Evolutionary conservation across 1,284 basidiomycete genomes (phyloP).

Genomic region (Puccinia sorghi): DNA sequence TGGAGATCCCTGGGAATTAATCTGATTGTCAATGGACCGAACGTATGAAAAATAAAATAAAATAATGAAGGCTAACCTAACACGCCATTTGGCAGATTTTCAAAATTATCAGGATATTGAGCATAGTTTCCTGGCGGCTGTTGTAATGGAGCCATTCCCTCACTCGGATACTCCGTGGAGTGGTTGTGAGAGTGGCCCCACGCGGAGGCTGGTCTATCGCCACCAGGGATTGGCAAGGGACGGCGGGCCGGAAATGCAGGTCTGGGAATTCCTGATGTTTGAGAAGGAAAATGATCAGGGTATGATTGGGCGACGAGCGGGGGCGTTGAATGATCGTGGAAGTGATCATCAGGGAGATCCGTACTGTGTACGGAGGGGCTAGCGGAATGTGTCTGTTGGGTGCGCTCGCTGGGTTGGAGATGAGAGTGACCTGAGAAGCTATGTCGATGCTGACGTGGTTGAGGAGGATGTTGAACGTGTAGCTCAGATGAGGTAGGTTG

Average conservation of each 20-base stretch:
- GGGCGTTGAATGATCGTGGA: constrained; percentile 11
- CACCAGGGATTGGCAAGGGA: constrained; percentile 39
- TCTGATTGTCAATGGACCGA: constrained; percentile 2
- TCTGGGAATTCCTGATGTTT: constrained; percentile 9
- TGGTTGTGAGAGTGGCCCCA: constrained; percentile 13
- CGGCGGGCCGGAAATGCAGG: constrained; percentile 24
- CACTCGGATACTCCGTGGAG: background rate
- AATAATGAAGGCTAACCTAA: background rate
- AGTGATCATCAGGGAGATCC: constrained; percentile 2
- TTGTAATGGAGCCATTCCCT: background rate
- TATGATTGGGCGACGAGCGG: constrained; percentile 4
- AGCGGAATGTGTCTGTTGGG: constrained; percentile 13
- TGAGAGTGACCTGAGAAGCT: constrained; percentile 38
- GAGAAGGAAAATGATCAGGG: constrained; percentile 19
- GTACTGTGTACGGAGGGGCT: background rate
- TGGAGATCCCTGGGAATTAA: constrained; percentile 7
- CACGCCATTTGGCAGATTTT: background rate
- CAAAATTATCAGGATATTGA: constrained; percentile 13
- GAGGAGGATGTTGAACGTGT: constrained; percentile 11
- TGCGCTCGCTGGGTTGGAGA: constrained; percentile 1
- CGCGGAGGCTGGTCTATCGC: constrained; percentile 16
- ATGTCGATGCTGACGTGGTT: constrained; percentile 39
- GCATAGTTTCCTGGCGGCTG: constrained; percentile 1
- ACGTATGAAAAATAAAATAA: background rate
- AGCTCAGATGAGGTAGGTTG: constrained; percentile 24